Evolutionary conservation across 2,329 filamentous ascomycete species (phyloP).

Genomic region (Trichoderma sp.): DNA sequence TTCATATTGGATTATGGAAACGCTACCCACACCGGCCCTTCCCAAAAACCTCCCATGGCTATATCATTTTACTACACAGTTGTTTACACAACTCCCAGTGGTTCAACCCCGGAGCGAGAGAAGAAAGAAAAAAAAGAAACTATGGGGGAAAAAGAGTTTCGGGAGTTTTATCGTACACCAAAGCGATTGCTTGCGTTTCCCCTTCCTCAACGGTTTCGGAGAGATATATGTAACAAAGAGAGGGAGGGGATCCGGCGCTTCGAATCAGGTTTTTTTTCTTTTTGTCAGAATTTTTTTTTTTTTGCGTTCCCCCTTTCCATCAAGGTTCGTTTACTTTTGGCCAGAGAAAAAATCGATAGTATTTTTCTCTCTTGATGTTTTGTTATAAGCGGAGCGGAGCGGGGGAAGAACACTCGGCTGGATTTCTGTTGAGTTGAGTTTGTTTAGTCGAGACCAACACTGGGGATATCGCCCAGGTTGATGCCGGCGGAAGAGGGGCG

Average conservation of each 20-base stretch:
- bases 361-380: constrained; percentile 17
- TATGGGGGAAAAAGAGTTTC: not conserved
- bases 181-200: constrained; percentile 3
- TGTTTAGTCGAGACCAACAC: constrained; percentile 56
- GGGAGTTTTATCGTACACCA: constrained; percentile 45
- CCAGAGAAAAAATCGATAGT: not conserved
- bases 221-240: not conserved
- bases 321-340: not conserved
- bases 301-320: not conserved
- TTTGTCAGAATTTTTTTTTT: constrained; percentile 12
- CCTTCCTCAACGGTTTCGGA: not conserved
- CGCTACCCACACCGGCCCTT: constrained; percentile 37
- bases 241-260: constrained; percentile 19
- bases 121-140: constrained; percentile 36
- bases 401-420: constrained; percentile 8
- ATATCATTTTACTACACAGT: constrained; percentile 37
- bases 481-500: constrained; percentile 39
- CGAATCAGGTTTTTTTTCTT: constrained; percentile 17
- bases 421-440: not conserved
- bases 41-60: constrained; percentile 36
- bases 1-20: constrained; percentile 36
- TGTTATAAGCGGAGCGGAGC: constrained; percentile 13
- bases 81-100: constrained; percentile 46
- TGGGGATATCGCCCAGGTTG: constrained; percentile 52
- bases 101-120: constrained; percentile 33